Percentiles rank a stretch among this genome's conserved stretches.
Evolutionary conservation across 768 basidiomycete species (phyloP).

Genomic region (Psilocybe cyanescens): DNA sequence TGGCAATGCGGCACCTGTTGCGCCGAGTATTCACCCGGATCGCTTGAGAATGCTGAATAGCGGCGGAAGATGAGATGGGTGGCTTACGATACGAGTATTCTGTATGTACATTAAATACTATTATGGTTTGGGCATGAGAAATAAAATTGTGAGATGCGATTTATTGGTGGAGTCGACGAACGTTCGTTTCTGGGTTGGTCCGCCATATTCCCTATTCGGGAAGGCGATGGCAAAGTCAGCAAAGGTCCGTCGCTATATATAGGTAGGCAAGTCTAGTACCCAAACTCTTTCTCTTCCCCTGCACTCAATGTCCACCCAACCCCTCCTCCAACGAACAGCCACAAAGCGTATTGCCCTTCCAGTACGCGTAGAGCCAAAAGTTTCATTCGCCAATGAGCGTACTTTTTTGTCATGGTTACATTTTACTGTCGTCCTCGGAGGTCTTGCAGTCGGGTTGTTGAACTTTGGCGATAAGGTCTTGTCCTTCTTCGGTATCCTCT

Average conservation of each 20-base stretch:
- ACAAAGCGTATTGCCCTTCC: slow-evolving; percentile 96
- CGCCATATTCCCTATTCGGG: slow-evolving; percentile 19
- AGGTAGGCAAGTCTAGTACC: slow-evolving; percentile 3
- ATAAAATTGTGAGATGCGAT: neutral
- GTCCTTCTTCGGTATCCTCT: slow-evolving; percentile 9
- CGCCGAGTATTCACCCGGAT: slow-evolving; percentile 84
- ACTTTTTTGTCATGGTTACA: slow-evolving; percentile 99
- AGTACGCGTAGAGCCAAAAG: slow-evolving; percentile 92
- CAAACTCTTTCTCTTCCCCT: slow-evolving; percentile 14
- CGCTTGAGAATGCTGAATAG: slow-evolving; percentile 77
- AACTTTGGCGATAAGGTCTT: slow-evolving; percentile 96
- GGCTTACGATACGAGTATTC: neutral
- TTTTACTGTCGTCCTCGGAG: slow-evolving; percentile 97
- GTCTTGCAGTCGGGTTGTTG: slow-evolving; percentile 91
- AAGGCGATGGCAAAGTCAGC: neutral
- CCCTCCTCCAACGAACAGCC: slow-evolving; percentile 93
- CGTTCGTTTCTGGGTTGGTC: slow-evolving; percentile 27
- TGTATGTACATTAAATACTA: slow-evolving; percentile 9
- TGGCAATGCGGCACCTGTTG: slow-evolving; percentile 33
- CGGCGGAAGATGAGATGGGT: slow-evolving; percentile 26
- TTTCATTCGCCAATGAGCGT: slow-evolving; percentile 93
- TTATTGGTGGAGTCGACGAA: slow-evolving; percentile 15
- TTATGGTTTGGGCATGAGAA: neutral
- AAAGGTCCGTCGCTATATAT: slow-evolving; percentile 19
- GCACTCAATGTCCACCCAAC: slow-evolving; percentile 90